phyloP scores from a whole-genome alignment of 2,329 filamentous ascomycete species.

The Furcasterigmium sp. region DNA sequence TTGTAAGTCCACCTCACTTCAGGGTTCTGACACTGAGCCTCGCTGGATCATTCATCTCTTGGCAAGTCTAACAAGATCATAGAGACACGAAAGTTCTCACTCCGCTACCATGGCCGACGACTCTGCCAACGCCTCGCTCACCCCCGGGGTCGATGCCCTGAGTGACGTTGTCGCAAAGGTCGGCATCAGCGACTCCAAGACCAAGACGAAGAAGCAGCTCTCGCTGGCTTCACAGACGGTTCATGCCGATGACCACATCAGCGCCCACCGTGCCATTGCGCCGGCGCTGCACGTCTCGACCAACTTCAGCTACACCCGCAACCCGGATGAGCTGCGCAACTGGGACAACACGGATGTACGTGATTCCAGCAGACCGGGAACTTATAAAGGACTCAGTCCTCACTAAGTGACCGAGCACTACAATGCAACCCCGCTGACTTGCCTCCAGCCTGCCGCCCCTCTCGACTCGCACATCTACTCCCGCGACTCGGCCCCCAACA shows the following conservation, averaged over 20 bases:
- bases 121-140: too few species aligned
- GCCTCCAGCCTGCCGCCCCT: slow-evolving; percentile 38
- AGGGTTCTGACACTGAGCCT: too few species aligned
- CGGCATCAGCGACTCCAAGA: not conserved
- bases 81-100: too few species aligned
- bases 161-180: too few species aligned
- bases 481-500: slow-evolving; percentile 71
- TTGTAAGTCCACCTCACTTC: too few species aligned
- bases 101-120: too few species aligned
- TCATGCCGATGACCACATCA: slow-evolving; percentile 76
- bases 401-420: too few species aligned
- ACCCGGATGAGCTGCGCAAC: slow-evolving; percentile 59
- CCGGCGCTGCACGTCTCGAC: slow-evolving; percentile 88
- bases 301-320: slow-evolving; percentile 74
- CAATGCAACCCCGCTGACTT: slow-evolving; percentile 12
- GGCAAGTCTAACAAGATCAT: too few species aligned
- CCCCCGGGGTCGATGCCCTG: too few species aligned
- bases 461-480: slow-evolving; percentile 76
- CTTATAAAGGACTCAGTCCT: too few species aligned
- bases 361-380: too few species aligned
- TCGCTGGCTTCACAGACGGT: slow-evolving; percentile 67
- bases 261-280: slow-evolving; percentile 71
- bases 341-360: slow-evolving; percentile 53
- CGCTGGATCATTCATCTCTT: too few species aligned
- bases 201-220: slow-evolving; percentile 25